phyloP scores from a whole-genome alignment of 2,329 filamentous ascomycete species.

The Aspergillus pseudoterreus region DNA sequence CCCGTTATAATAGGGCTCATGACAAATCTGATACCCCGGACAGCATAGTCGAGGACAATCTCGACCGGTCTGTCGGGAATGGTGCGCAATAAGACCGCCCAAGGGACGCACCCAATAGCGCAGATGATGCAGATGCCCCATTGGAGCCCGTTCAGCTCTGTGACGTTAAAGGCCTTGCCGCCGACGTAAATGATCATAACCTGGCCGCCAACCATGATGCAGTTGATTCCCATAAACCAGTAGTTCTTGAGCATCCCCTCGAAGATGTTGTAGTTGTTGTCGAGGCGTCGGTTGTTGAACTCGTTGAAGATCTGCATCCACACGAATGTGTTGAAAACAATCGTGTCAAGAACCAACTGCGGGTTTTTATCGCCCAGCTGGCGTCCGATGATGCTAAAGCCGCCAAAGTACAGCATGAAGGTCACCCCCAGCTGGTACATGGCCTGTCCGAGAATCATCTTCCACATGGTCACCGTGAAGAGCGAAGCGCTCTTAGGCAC shows the following conservation, averaged over 20 bases:
- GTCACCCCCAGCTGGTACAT: slow-evolving; percentile 80
- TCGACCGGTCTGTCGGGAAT: slow-evolving; percentile 66
- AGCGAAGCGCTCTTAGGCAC: slow-evolving; percentile 69
- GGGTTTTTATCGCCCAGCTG: slow-evolving; percentile 45
- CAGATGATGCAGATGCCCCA: slow-evolving; percentile 87
- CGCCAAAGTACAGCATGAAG: slow-evolving; percentile 78
- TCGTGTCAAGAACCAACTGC: slow-evolving; percentile 60
- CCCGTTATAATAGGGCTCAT: slow-evolving; percentile 40
- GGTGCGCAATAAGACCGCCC: slow-evolving; percentile 75
- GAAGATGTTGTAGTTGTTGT: slow-evolving; percentile 94
- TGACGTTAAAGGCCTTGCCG: slow-evolving; percentile 73
- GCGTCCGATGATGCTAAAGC: slow-evolving; percentile 58
- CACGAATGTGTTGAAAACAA: slow-evolving; percentile 97
- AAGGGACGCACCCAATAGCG: slow-evolving; percentile 77
- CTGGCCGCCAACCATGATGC: slow-evolving; percentile 84
- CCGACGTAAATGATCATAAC: slow-evolving; percentile 87
- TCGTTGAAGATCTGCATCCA: slow-evolving; percentile 99
- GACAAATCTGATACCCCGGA: slow-evolving; percentile 51
- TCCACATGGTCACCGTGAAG: slow-evolving; percentile 94
- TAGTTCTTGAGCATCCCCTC: slow-evolving; percentile 80
- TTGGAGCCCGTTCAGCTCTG: slow-evolving; percentile 64
- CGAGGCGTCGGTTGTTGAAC: slow-evolving; percentile 91
- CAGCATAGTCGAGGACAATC: slow-evolving; percentile 47
- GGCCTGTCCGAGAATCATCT: slow-evolving; percentile 95
- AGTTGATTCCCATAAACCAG: slow-evolving; percentile 84